Conservation (phyloP, 306 rosid genomes). For the Phaseolus lunatus region DNA sequence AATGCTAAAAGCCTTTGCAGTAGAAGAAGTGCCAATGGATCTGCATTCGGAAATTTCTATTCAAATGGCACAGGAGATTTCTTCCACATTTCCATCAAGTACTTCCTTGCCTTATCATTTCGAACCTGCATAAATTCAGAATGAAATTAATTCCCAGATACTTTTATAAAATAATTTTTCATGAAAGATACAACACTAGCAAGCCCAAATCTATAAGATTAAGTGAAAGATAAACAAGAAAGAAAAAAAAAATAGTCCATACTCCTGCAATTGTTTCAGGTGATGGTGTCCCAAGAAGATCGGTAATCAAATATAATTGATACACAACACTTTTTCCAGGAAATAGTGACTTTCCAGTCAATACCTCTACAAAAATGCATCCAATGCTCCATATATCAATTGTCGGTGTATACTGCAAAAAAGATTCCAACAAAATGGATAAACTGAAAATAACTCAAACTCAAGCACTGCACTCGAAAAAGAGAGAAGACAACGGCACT, state of each 20-base stretch:
- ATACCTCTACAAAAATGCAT: conserved; percentile 95
- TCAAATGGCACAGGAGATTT: conserved; percentile 69
- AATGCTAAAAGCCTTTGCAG: no score
- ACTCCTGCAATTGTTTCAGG: conserved; percentile 86
- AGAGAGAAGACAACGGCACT: no score
- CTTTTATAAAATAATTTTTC: conserved; percentile 15
- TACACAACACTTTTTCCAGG: conserved; percentile 94
- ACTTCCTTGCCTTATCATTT: conserved; percentile 91
- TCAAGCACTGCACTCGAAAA: no score
- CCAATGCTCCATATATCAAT: conserved; percentile 99
- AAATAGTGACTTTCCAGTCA: conserved; percentile 91
- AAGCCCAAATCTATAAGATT: conserved; percentile 22
- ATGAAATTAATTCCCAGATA: conserved; percentile 25
- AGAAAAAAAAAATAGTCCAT: conserved; percentile 43
- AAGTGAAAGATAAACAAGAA: conserved; percentile 32
- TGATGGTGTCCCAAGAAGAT: no score
- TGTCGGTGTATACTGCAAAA: conserved; percentile 89
- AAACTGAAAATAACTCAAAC: no score
- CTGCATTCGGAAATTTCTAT: conserved; percentile 81
- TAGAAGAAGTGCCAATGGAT: conserved; percentile 74
- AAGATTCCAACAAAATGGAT: conserved; percentile 46
- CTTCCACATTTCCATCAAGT: conserved; percentile 73
- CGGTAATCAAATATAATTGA: conserved; percentile 90
- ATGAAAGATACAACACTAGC: conserved; percentile 4
- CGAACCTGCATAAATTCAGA: conserved; percentile 71